Percentiles rank a stretch among this genome's conserved stretches.
phyloP scores from a whole-genome alignment of 1,139 yeast species.

The Saccharomyces hybrid region DNA sequence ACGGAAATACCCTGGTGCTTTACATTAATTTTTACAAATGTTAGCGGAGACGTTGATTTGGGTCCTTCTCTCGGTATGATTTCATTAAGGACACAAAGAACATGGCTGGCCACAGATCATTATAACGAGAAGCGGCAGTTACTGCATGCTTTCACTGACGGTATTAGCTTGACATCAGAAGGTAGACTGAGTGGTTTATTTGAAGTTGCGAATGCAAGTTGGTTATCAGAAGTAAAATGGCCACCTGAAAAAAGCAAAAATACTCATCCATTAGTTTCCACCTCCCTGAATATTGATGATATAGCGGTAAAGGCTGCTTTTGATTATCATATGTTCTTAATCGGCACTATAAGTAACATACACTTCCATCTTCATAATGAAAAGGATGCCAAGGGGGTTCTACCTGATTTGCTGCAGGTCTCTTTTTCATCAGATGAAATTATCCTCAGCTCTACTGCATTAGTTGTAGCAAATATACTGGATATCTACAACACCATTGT shows the following conservation, averaged over 20 bases:
- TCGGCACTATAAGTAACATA: constrained; percentile 46
- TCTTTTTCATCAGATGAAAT: constrained; percentile 49
- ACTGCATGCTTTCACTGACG: constrained; percentile 52
- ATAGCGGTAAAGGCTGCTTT: constrained; percentile 59
- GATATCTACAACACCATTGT: constrained; percentile 69
- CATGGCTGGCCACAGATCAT: constrained; percentile 69
- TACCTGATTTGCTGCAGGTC: constrained; percentile 58
- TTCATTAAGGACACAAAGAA: constrained; percentile 44
- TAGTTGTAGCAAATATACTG: constrained; percentile 73
- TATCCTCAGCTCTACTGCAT: constrained; percentile 64
- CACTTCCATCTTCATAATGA: constrained; percentile 63
- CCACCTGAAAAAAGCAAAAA: constrained; percentile 33
- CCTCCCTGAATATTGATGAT: constrained; percentile 50
- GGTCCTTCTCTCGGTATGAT: constrained; percentile 79
- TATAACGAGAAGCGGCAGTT: constrained; percentile 67
- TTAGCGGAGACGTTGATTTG: constrained; percentile 57
- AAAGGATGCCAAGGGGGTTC: constrained; percentile 39
- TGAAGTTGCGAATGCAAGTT: constrained; percentile 42
- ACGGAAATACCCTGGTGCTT: constrained; percentile 59
- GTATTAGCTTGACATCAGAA: constrained; percentile 46
- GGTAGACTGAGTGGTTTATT: constrained; percentile 78
- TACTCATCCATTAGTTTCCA: constrained; percentile 61
- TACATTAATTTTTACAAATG: constrained; percentile 48
- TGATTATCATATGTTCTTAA: constrained; percentile 78
- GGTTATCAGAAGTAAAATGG: constrained; percentile 72